Conservation (phyloP, 1,139 yeast species). For the Lodderomyces pseudojiufengensis region DNA sequence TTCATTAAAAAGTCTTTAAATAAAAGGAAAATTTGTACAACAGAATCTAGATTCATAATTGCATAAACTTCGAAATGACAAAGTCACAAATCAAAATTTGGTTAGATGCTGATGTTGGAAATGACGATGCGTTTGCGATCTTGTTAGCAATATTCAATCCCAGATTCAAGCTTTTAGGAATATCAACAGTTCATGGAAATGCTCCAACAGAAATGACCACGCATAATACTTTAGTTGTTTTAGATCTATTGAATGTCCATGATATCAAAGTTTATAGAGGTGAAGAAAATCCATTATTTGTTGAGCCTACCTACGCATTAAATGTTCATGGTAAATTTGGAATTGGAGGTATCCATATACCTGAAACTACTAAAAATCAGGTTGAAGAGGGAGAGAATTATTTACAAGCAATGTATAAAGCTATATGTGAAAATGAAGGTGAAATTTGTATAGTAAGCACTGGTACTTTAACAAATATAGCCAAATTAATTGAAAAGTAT, state of each 20-base stretch:
- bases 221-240: conserved; percentile 60
- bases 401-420: conserved; percentile 54
- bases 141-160: conserved; percentile 61
- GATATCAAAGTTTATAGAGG: conserved; percentile 62
- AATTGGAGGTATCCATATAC: conserved; percentile 63
- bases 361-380: conserved; percentile 43
- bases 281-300: conserved; percentile 51
- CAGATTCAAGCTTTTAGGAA: conserved; percentile 58
- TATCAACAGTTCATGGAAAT: conserved; percentile 82
- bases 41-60: no score
- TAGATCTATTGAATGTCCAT: conserved; percentile 52
- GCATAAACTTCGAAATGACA: conserved; percentile 8
- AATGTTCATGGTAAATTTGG: conserved; percentile 75
- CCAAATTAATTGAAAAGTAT: conserved; percentile 45
- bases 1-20: no score
- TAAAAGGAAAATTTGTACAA: no score
- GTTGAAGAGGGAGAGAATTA: conserved; percentile 39
- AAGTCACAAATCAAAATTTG: conserved; percentile 53
- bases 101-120: conserved; percentile 95
- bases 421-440: conserved; percentile 40
- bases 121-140: conserved; percentile 82
- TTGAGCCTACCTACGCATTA: conserved; percentile 50
- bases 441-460: conserved; percentile 60
- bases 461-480: conserved; percentile 72
- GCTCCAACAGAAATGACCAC: conserved; percentile 68